These are phyloP conservation scores for Eragrostis curvula DNA, from an alignment of 176 grass and related monocot genomes.

Conservation along the genomic window DNA sequence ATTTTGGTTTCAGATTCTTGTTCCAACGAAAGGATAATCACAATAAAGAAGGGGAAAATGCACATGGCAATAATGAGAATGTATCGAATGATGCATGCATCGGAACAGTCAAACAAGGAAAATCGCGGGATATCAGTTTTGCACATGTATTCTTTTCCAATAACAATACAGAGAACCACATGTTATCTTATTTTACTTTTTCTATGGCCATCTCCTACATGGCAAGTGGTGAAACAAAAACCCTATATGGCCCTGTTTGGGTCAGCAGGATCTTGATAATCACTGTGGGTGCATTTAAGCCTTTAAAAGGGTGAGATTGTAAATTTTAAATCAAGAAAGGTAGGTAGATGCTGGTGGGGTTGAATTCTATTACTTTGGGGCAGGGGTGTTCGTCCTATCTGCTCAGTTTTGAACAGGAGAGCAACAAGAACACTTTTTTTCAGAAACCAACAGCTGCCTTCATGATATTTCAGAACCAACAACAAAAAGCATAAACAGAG, in stretches of 20 bases:
- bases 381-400: too few relatives aligned
- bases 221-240: neutral
- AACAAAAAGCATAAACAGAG: neutral
- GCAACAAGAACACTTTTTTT: neutral
- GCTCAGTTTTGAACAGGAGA: neutral
- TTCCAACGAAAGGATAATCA: constrained; percentile 8
- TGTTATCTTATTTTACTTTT: constrained; percentile 18
- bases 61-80: constrained; percentile 12
- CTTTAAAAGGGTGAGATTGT: too few relatives aligned
- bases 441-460: neutral
- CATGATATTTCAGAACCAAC: neutral
- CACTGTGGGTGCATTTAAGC: neutral
- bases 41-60: neutral
- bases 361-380: neutral
- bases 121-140: neutral
- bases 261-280: neutral
- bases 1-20: constrained; percentile 14
- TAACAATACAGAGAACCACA: neutral
- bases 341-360: neutral
- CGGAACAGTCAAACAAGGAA: neutral
- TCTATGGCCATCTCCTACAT: neutral
- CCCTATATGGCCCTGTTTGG: constrained; percentile 8
- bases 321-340: neutral
- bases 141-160: neutral
- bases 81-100: neutral